Evolutionary conservation across 371 early-diverging fungal species (phyloP).

Genomic region (Mucor ambiguus): DNA sequence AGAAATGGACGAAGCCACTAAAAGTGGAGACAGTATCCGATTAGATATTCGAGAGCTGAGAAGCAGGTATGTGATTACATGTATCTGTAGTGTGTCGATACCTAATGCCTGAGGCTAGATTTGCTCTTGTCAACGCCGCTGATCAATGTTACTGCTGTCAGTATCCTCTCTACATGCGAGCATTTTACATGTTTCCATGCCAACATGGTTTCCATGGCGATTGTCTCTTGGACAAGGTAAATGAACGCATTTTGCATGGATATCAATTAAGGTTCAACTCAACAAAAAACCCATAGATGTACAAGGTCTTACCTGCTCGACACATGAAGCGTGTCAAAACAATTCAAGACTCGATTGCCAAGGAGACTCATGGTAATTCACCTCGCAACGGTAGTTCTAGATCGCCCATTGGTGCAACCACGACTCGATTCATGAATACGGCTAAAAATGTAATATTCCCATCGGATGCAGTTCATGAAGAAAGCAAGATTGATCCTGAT

Average conservation of each 20-base stretch:
- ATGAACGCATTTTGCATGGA: not conserved
- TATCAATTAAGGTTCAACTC: not conserved
- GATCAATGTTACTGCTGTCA: slow-evolving; percentile 84
- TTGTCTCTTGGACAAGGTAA: slow-evolving; percentile 76
- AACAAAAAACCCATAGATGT: slow-evolving; percentile 29
- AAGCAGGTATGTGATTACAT: slow-evolving; percentile 49
- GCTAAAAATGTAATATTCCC: slow-evolving; percentile 40
- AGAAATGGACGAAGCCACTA: slow-evolving; percentile 93
- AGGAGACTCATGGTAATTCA: slow-evolving; percentile 34
- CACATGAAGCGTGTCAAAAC: slow-evolving; percentile 47
- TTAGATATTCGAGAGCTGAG: slow-evolving; percentile 80
- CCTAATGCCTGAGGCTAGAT: slow-evolving; percentile 44
- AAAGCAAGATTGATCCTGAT: slow-evolving; percentile 58
- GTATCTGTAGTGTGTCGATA: too few relatives aligned
- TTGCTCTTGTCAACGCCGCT: slow-evolving; percentile 75
- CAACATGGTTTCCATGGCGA: slow-evolving; percentile 92
- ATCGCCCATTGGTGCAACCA: slow-evolving; percentile 23
- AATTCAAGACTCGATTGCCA: slow-evolving; percentile 59
- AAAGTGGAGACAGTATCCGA: slow-evolving; percentile 80
- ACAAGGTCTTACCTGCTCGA: slow-evolving; percentile 32
- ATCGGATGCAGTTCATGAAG: slow-evolving; percentile 27
- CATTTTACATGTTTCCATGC: slow-evolving; percentile 95
- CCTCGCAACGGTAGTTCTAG: not conserved
- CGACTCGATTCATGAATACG: slow-evolving; percentile 42
- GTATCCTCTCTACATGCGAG: slow-evolving; percentile 76